Base-by-base conservation (phyloP, 73 alveolate species). In the Paramecium bursaria region DNA sequence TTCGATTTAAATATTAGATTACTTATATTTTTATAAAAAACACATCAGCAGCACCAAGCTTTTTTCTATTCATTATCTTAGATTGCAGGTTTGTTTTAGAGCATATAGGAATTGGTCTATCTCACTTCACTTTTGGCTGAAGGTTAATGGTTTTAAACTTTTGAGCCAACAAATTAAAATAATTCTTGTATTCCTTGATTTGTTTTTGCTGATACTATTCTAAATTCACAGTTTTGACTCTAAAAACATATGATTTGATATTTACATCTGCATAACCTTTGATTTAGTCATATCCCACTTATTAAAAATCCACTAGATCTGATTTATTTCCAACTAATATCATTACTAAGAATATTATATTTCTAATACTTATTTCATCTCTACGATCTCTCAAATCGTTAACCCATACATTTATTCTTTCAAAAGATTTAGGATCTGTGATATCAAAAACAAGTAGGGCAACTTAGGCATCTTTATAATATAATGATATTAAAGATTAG, bases 401-500 rank as follows among this genome's bases (percentile, higher is more conserved):
- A 48, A 87, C 60, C 95, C 98, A 93, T 48, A 91, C 88, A 77
- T 80, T 50, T 50, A 93, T 77, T 6, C 92, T 75, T 0, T 67
- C 77, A 75, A 91, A 91, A 54, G 88, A 29, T 48, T 86, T 80
- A 50, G 48, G 74, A 75, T 91, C 90, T 17, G 94, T 47, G 6
- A 93, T 89, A 75, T 91, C 98, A 75, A 88, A 92, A 47, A 76
- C 76, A 30, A 92, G 75, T 9, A 92, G 51, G 7, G 97, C 95
- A 52, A 95, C 97, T 9, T 86, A 91, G 11, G 97, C 94, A 35
- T 92, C 97, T 79, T 86, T 86, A 51, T 92, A 92, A 52, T 91
- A 93, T 52, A 93, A 61, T 9, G 87, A 31, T 26, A 89, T 91
- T 88, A 93, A 35, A 4, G 94, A 51, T 33, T 94, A 25, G 57